phyloP scores from a whole-genome alignment of 345 rosid species.

The Microthlaspi erraticum region DNA sequence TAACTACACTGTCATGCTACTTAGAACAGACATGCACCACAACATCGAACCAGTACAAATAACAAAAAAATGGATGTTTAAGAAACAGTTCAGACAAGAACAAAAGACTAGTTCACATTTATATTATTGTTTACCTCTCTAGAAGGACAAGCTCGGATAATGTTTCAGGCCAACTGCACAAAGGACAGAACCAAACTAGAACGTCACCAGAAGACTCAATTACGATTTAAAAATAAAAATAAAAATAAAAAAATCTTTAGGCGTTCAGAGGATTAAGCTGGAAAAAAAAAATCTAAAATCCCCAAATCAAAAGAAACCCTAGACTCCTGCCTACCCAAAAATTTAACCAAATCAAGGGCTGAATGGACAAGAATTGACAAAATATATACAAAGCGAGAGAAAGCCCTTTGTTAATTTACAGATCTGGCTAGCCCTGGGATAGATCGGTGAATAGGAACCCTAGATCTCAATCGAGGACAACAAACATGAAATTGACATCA shows the following conservation, averaged over 20 bases:
- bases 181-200: constrained; percentile 23
- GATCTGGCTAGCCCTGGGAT: constrained; percentile 35
- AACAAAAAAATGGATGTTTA: neutral
- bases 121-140: constrained; percentile 42
- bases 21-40: constrained; percentile 19
- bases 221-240: neutral
- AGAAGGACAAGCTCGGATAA: constrained; percentile 28
- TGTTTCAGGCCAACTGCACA: constrained; percentile 25
- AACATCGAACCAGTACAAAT: constrained; percentile 6
- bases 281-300: constrained; percentile 41
- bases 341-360: constrained; percentile 24
- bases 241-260: constrained; percentile 14
- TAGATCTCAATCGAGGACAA: constrained; percentile 37
- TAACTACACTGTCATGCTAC: neutral
- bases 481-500: constrained; percentile 42
- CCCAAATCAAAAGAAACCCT: constrained; percentile 46
- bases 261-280: constrained; percentile 16
- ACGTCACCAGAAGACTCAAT: constrained; percentile 9
- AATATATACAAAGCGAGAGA: constrained; percentile 25
- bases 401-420: constrained; percentile 51
- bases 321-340: constrained; percentile 32
- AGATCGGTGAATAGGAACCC: constrained; percentile 48
- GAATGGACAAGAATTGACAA: neutral
- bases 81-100: neutral
- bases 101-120: neutral